Percentiles rank a stretch among this genome's conserved stretches.
Evolutionary conservation across 306 rosid genomes (phyloP).

Genomic region (Parietaria judaica): DNA sequence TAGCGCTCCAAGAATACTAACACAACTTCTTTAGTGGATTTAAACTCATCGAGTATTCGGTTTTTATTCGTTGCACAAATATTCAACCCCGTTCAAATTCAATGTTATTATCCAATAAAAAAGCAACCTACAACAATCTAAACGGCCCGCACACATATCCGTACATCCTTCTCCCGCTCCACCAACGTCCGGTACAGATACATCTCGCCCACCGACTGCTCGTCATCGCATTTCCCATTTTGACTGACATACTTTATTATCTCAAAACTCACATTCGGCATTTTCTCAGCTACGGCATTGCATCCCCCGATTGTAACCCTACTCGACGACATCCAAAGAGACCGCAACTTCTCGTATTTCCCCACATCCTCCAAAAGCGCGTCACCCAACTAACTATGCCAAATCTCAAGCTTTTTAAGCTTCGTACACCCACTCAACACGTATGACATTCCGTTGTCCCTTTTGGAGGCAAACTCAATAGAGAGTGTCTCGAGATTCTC

Average conservation of each 20-base stretch:
- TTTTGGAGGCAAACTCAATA: conserved; percentile 79
- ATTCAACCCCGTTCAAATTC: too few relatives aligned
- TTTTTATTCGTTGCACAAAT: too few relatives aligned
- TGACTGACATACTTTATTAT: conserved; percentile 62
- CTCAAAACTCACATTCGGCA: conserved; percentile 87
- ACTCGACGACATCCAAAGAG: conserved; percentile 99
- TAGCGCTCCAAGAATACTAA: too few relatives aligned
- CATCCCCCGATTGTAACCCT: conserved; percentile 74
- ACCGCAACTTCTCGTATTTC: conserved; percentile 99
- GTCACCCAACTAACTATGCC: conserved; percentile 81
- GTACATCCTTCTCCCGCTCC: conserved; percentile 77
- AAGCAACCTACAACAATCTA: conserved; percentile 28
- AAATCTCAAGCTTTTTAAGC: conserved; percentile 87
- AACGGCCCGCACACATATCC: conserved; percentile 74
- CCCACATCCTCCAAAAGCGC: conserved; percentile 77
- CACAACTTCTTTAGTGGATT: too few relatives aligned
- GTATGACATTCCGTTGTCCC: conserved; percentile 82
- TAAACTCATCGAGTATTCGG: too few relatives aligned
- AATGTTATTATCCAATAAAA: too few relatives aligned
- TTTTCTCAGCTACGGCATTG: conserved; percentile 59
- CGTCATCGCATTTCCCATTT: conserved; percentile 37
- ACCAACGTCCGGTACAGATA: conserved; percentile 73
- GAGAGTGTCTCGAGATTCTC: conserved; percentile 92
- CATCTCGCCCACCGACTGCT: conserved; percentile 66
- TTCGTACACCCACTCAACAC: conserved; percentile 92